A percentile compares a stretch with the other conserved stretches of the same genome.
Evolutionary conservation across 495 filamentous ascomycete species (phyloP).

Genomic region (Bombardia bombarda): DNA sequence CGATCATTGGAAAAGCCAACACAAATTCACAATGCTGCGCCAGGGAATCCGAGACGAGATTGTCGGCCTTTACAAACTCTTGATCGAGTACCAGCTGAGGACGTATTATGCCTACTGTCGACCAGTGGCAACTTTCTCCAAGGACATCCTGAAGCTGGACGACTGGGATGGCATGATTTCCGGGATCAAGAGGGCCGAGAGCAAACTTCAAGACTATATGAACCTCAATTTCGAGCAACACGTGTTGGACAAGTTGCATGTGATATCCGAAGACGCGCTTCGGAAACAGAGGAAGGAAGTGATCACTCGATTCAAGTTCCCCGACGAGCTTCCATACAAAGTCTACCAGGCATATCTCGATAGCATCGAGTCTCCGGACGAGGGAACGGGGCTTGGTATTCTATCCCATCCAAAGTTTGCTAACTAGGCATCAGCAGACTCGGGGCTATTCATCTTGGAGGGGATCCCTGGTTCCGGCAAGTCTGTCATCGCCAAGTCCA

Average conservation of each 20-base stretch:
- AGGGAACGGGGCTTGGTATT: conserved; percentile 9
- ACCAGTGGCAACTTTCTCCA: conserved; percentile 5
- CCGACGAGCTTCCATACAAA: conserved; percentile 13
- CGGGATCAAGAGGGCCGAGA: conserved; percentile 10
- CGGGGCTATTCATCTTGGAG: conserved; percentile 8
- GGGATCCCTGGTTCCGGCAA: conserved; percentile 15
- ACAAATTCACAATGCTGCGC: conserved; percentile 6
- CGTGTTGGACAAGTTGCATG: conserved; percentile 14
- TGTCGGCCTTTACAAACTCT: conserved; percentile 10
- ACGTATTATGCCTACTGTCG: conserved; percentile 15
- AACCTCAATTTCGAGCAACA: conserved; percentile 14
- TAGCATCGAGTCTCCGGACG: conserved; percentile 10
- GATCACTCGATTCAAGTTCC: conserved; percentile 16
- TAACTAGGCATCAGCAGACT: conserved; percentile 5
- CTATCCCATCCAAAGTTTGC: conserved; percentile 9
- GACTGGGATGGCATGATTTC: conserved; percentile 14
- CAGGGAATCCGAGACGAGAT: conserved; percentile 8
- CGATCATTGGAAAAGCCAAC: conserved; percentile 14
- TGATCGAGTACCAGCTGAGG: conserved; percentile 16
- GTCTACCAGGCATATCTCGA: conserved; percentile 18
- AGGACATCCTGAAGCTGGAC: conserved; percentile 15
- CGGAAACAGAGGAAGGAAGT: conserved; percentile 12
- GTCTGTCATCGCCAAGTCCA: conserved; percentile 12
- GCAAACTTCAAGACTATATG: conserved; percentile 12
- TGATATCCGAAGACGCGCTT: conserved; percentile 12